Percentiles rank a stretch among this genome's conserved stretches.
These are phyloP conservation scores for Colletotrichum echinochloae DNA, from an alignment of 2,329 filamentous ascomycete species.

Conservation along the genomic window DNA sequence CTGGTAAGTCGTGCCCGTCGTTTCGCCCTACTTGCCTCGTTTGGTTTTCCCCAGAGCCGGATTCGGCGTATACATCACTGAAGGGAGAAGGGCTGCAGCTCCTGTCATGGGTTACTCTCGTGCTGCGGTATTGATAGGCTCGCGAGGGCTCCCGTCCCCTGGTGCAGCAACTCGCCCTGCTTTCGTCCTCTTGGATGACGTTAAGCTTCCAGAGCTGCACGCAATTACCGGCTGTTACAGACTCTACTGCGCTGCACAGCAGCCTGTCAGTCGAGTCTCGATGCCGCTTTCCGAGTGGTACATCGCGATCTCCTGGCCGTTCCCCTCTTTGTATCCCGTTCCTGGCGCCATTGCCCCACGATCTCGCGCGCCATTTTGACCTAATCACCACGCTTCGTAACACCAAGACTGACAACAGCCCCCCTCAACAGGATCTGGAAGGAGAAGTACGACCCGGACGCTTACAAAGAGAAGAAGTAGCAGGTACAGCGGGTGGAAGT, in stretches of 20 bases:
- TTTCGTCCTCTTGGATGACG: slow-evolving; percentile 27
- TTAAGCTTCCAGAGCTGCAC: slow-evolving; percentile 24
- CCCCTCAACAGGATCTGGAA: slow-evolving; percentile 87
- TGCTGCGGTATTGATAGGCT: slow-evolving; percentile 50
- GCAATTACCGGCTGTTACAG: slow-evolving; percentile 16
- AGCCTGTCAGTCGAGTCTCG: slow-evolving; percentile 23
- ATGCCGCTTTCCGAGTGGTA: slow-evolving; percentile 2
- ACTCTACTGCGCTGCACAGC: slow-evolving; percentile 19
- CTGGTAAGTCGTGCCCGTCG: slow-evolving; percentile 74
- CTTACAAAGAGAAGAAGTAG: slow-evolving; percentile 57
- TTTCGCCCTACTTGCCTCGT: slow-evolving; percentile 36
- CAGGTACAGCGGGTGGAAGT: background rate
- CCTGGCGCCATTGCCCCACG: slow-evolving; percentile 12
- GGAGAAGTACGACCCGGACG: slow-evolving; percentile 82
- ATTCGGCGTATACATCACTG: slow-evolving; percentile 17
- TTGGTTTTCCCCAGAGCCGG: slow-evolving; percentile 34
- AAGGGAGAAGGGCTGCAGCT: slow-evolving; percentile 17
- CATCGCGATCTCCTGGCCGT: slow-evolving; percentile 14
- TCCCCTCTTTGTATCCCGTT: slow-evolving; percentile 1
- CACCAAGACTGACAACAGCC: slow-evolving; percentile 21
- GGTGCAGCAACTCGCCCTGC: slow-evolving; percentile 31
- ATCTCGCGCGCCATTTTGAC: slow-evolving; percentile 17
- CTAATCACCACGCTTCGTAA: background rate
- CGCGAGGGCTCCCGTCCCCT: slow-evolving; percentile 38
- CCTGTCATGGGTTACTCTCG: slow-evolving; percentile 49